Evolutionary conservation across 2,329 filamentous ascomycete genomes (phyloP).

Genomic region (Ilyonectria sp.): DNA sequence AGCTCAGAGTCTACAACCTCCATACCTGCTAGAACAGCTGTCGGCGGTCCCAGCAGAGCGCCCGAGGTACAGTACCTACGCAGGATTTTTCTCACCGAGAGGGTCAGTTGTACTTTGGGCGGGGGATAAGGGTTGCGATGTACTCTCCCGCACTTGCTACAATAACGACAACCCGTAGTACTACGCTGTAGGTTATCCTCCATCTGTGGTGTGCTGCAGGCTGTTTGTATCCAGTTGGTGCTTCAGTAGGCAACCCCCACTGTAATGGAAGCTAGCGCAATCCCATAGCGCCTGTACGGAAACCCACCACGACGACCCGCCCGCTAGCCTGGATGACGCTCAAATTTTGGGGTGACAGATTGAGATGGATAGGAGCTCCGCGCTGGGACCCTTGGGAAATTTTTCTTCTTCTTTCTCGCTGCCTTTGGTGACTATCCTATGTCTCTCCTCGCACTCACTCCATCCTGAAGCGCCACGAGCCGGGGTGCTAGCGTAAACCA

Average conservation of each 20-base stretch:
- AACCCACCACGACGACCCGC: conserved; percentile 33
- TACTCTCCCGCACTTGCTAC: too few relatives aligned
- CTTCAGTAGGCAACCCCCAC: conserved; percentile 24
- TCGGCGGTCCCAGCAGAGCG: too few relatives aligned
- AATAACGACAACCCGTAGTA: too few relatives aligned
- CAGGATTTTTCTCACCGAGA: too few relatives aligned
- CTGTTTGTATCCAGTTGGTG: not conserved
- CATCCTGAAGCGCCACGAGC: conserved; percentile 3
- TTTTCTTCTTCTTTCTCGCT: conserved; percentile 16
- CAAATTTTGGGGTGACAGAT: conserved; percentile 38
- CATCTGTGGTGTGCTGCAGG: not conserved
- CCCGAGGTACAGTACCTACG: too few relatives aligned
- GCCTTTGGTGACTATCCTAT: not conserved
- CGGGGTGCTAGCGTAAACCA: not conserved
- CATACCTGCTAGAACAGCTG: too few relatives aligned
- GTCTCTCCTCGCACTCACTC: not conserved
- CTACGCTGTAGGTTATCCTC: too few relatives aligned
- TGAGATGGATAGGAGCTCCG: conserved; percentile 33
- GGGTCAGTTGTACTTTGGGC: too few relatives aligned
- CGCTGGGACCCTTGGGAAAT: conserved; percentile 26
- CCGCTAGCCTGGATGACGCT: conserved; percentile 42
- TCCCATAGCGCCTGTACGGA: conserved; percentile 22
- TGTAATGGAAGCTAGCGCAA: conserved; percentile 43
- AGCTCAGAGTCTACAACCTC: not conserved
- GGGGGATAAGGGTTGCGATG: too few relatives aligned